These are phyloP conservation scores for Kurtzmaniella quercitrusa DNA, from an alignment of 1,139 yeast genomes.

Conservation along the genomic window DNA sequence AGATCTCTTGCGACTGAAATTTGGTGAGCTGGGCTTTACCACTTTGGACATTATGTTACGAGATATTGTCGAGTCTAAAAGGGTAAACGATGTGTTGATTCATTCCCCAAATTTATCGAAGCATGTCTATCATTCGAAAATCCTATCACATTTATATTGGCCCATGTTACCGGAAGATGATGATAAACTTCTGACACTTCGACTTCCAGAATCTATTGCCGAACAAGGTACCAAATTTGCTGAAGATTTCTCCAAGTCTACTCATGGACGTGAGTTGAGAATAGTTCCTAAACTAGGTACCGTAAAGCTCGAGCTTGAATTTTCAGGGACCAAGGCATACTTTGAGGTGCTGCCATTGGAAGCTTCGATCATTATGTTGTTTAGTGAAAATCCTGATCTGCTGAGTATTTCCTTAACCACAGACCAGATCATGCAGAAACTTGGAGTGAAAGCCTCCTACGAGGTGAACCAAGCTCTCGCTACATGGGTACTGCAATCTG, in stretches of 20 bases:
- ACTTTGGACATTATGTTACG: slow-evolving; percentile 81
- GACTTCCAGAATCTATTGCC: slow-evolving; percentile 42
- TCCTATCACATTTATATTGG: slow-evolving; percentile 52
- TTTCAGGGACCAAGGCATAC: slow-evolving; percentile 36
- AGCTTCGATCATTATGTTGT: slow-evolving; percentile 60
- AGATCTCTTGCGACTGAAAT: slow-evolving; percentile 55
- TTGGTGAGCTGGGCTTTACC: slow-evolving; percentile 64
- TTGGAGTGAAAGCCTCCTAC: slow-evolving; percentile 34
- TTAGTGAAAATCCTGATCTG: slow-evolving; percentile 28
- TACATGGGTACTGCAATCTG: slow-evolving; percentile 48
- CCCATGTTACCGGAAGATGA: slow-evolving; percentile 37
- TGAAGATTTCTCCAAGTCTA: slow-evolving; percentile 33
- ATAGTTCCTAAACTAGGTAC: slow-evolving; percentile 60
- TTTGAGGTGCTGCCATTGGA: slow-evolving; percentile 64
- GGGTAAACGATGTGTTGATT: slow-evolving; percentile 28
- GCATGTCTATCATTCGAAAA: slow-evolving; percentile 28
- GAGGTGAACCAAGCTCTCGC: slow-evolving; percentile 36
- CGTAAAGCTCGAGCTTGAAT: slow-evolving; percentile 55
- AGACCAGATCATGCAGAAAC: slow-evolving; percentile 20
- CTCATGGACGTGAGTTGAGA: slow-evolving; percentile 57
- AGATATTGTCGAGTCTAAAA: slow-evolving; percentile 60
- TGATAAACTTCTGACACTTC: slow-evolving; percentile 26
- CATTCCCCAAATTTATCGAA: slow-evolving; percentile 16
- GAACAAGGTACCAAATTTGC: slow-evolving; percentile 40
- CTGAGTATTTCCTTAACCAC: slow-evolving; percentile 22